A percentile compares a stretch with the other conserved stretches of the same genome.
These are phyloP conservation scores for Lepidium africanum DNA, from an alignment of 345 rosid genomes.

Conservation along the genomic window DNA sequence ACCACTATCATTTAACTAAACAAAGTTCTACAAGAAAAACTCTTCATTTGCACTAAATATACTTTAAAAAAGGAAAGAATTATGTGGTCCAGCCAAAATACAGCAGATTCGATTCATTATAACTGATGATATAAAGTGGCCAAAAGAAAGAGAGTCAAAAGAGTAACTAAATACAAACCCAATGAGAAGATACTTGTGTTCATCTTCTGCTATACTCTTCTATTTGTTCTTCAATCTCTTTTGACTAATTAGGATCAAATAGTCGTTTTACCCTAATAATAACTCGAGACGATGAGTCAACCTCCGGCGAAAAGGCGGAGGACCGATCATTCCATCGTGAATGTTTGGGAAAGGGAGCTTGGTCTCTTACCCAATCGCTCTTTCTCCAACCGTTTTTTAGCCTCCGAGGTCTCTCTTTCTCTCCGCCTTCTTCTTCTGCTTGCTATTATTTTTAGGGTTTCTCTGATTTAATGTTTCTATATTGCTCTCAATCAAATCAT, in stretches of 20 bases:
- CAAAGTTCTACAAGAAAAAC: not conserved
- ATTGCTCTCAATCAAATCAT: no score
- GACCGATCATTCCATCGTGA: slow-evolving; percentile 36
- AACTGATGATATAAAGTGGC: no score
- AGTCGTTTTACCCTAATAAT: not conserved
- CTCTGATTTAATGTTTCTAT: not conserved
- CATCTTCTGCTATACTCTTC: no score
- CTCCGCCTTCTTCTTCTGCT: not conserved
- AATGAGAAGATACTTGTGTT: no score
- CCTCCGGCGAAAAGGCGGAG: slow-evolving; percentile 12
- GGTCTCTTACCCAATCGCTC: slow-evolving; percentile 55
- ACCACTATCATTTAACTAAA: not conserved
- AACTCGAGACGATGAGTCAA: slow-evolving; percentile 10
- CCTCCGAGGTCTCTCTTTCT: slow-evolving; percentile 50
- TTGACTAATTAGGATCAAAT: not conserved
- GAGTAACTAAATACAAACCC: no score
- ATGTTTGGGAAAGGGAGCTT: slow-evolving; percentile 61
- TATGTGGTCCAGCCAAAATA: no score
- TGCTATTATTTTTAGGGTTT: not conserved
- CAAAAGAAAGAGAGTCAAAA: no score
- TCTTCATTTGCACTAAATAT: not conserved
- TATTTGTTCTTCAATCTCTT: no score
- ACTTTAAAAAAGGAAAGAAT: no score
- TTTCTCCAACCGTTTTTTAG: slow-evolving; percentile 62
- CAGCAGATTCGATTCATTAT: not conserved